Conservation (phyloP, 345 rosid genomes). For the Gossypioides kirkii region DNA sequence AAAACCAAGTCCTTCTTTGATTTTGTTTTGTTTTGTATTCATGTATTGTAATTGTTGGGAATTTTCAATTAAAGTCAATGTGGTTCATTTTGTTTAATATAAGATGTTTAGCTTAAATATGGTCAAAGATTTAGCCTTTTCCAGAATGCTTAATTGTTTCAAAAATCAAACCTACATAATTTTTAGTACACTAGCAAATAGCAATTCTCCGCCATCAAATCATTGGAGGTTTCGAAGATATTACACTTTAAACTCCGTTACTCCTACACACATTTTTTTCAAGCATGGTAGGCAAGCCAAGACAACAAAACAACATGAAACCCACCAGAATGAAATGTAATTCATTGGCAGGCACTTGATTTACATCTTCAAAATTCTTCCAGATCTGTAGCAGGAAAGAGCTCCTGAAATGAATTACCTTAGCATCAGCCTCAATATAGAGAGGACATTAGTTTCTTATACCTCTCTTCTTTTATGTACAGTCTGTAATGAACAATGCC, state of each 20-base stretch:
- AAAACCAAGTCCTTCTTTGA: not conserved
- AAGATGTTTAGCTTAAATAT: not conserved
- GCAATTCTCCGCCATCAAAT: not conserved
- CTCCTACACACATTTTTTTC: not conserved
- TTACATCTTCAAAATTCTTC: constrained; percentile 19
- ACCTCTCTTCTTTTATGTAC: constrained; percentile 30
- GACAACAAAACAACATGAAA: not conserved
- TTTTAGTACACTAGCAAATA: not conserved
- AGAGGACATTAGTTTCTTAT: constrained; percentile 14
- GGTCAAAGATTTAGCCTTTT: not conserved
- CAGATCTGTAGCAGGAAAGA: constrained; percentile 26
- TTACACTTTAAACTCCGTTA: not conserved
- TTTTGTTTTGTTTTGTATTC: not conserved
- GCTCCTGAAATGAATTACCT: constrained; percentile 24
- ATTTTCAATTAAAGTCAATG: not conserved
- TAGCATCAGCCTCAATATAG: constrained; percentile 23
- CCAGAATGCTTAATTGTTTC: not conserved
- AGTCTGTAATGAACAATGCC: constrained; percentile 17
- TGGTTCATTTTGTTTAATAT: not conserved
- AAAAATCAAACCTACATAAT: not conserved
- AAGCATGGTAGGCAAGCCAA: not conserved
- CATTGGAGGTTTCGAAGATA: not conserved
- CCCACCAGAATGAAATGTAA: not conserved
- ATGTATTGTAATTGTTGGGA: not conserved
- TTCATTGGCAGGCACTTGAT: not conserved